A percentile compares a stretch with the other conserved stretches of the same genome.
These are phyloP conservation scores for Dactylis glomerata DNA, from an alignment of 176 grass and related monocot species.

Conservation along the genomic window DNA sequence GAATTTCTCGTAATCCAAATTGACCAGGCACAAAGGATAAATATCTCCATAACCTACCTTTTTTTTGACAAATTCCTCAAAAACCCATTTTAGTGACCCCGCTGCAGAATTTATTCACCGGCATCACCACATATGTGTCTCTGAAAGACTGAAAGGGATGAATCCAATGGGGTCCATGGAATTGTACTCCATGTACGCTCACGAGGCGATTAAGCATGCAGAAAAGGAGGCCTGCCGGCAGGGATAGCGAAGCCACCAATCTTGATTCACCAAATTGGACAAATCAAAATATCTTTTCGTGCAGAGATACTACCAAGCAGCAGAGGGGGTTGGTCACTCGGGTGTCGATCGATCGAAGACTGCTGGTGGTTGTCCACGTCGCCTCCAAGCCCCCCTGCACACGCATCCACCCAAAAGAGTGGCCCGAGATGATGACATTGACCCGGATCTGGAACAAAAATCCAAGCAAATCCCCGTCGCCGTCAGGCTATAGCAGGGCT, in stretches of 20 bases:
- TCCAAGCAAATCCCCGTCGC: slow-evolving; percentile 4
- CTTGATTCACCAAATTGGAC: slow-evolving; percentile 15
- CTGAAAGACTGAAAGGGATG: neutral
- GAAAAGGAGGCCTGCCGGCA: neutral
- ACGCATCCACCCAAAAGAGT: neutral
- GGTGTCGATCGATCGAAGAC: neutral
- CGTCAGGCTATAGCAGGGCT: neutral
- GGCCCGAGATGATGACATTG: neutral
- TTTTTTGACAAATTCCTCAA: neutral
- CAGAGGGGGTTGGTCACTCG: neutral
- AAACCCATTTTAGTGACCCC: neutral
- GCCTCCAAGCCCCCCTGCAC: neutral
- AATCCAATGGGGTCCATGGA: neutral
- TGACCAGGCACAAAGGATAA: too few species aligned
- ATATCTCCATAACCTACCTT: too few species aligned
- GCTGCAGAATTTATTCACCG: neutral
- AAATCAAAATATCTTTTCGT: neutral
- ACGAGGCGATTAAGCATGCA: neutral
- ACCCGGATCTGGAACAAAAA: neutral
- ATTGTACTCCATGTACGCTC: neutral
- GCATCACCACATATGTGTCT: neutral
- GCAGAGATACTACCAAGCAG: neutral
- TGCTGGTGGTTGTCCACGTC: slow-evolving; percentile 20
- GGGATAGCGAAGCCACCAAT: neutral
- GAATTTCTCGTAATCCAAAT: too few species aligned